A percentile compares a stretch with the other conserved stretches of the same genome.
These are phyloP conservation scores for Dactylellina sp. DNA, from an alignment of 2,329 filamentous ascomycete genomes.

Conservation along the genomic window DNA sequence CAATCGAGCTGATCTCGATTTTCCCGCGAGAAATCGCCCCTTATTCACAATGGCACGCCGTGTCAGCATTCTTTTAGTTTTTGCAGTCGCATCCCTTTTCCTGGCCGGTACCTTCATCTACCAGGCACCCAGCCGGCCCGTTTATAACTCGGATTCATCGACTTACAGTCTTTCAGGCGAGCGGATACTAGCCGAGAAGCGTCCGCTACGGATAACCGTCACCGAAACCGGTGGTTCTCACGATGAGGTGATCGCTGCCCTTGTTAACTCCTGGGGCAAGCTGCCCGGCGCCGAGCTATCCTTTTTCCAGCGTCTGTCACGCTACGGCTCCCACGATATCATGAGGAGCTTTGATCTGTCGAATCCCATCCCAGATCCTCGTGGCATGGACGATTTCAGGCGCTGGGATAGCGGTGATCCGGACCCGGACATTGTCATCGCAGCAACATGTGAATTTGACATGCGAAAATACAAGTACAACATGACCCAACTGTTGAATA, in stretches of 20 bases:
- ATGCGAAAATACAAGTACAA: conserved; percentile 51
- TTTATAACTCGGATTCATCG: conserved; percentile 16
- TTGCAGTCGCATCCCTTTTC: conserved; percentile 57
- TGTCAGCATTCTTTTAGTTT: conserved; percentile 54
- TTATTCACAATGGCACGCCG: conserved; percentile 57
- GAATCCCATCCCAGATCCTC: conserved; percentile 48
- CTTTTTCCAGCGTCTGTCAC: conserved; percentile 59
- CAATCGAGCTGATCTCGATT: conserved; percentile 24
- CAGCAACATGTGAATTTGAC: conserved; percentile 61
- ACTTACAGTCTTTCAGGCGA: conserved; percentile 13
- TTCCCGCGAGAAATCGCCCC: conserved; percentile 18
- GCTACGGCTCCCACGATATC: conserved; percentile 60
- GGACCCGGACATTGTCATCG: conserved; percentile 60
- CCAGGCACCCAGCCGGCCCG: conserved; percentile 45
- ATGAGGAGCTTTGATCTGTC: conserved; percentile 60
- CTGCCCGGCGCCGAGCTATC: conserved; percentile 58
- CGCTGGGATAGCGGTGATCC: conserved; percentile 36
- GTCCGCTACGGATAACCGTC: conserved; percentile 56
- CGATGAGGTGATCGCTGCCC: conserved; percentile 61
- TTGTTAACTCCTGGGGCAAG: conserved; percentile 61
- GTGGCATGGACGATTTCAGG: conserved; percentile 49
- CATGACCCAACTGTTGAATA: conserved; percentile 58
- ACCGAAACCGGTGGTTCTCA: conserved; percentile 60
- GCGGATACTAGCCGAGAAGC: conserved; percentile 37
- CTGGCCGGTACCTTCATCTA: conserved; percentile 57